Conservation (phyloP, 805 yeast genomes). For the Osmozyma mogii region DNA sequence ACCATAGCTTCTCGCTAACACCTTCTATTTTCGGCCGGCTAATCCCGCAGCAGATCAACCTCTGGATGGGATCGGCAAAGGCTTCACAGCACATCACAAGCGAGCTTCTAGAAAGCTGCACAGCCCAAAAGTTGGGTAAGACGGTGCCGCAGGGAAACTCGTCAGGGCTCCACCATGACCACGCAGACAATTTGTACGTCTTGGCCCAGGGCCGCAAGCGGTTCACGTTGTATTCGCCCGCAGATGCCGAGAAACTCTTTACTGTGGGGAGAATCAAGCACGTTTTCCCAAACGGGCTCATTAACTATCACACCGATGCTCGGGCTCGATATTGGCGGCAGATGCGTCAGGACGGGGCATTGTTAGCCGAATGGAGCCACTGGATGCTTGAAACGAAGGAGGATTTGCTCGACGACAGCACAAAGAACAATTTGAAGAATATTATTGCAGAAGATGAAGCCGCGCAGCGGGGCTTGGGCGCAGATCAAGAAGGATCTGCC, state of each 20-base stretch:
- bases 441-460: slow-evolving; percentile 7
- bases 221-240: slow-evolving; percentile 61
- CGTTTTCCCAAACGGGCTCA: slow-evolving; percentile 54
- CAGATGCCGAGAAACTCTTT: slow-evolving; percentile 48
- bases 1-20: slow-evolving; percentile 26
- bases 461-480: slow-evolving; percentile 1
- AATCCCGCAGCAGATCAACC: slow-evolving; percentile 62
- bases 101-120: slow-evolving; percentile 9
- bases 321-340: slow-evolving; percentile 58
- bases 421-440: neutral
- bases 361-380: slow-evolving; percentile 39
- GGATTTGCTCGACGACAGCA: slow-evolving; percentile 11
- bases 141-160: slow-evolving; percentile 53
- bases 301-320: slow-evolving; percentile 49
- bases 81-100: too few relatives aligned
- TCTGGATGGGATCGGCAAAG: slow-evolving; percentile 56
- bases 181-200: slow-evolving; percentile 67
- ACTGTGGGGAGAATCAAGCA: slow-evolving; percentile 57
- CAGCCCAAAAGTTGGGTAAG: slow-evolving; percentile 40
- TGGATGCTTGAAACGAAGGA: slow-evolving; percentile 28
- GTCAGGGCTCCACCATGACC: slow-evolving; percentile 75
- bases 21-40: slow-evolving; percentile 37
- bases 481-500: neutral
- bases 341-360: slow-evolving; percentile 56
- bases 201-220: slow-evolving; percentile 54